These are phyloP conservation scores for Schwanniomyces vanrijiae DNA, from an alignment of 805 yeast genomes.

Conservation along the genomic window DNA sequence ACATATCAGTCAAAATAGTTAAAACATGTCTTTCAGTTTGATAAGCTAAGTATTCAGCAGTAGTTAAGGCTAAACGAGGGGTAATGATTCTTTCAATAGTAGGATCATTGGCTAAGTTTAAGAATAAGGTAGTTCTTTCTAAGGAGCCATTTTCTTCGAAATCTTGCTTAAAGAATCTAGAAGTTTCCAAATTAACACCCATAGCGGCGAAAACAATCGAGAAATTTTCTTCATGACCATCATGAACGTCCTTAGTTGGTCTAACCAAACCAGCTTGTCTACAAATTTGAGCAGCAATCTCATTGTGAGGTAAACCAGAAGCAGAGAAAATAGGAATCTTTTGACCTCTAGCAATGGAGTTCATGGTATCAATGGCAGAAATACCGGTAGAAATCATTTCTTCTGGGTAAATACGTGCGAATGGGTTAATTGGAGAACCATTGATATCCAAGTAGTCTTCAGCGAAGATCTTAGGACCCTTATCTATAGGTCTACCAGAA, in stretches of 20 bases:
- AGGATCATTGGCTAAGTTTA: slow-evolving; percentile 98
- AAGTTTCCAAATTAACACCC: slow-evolving; percentile 99
- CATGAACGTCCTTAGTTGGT: slow-evolving; percentile 99
- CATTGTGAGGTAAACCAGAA: slow-evolving; percentile 98
- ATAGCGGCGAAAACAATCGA: slow-evolving; percentile 99
- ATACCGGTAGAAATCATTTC: slow-evolving; percentile 99
- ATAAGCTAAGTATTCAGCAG: slow-evolving; percentile 97
- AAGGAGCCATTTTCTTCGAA: slow-evolving; percentile 98
- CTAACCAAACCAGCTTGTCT: slow-evolving; percentile 99
- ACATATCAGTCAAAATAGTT: slow-evolving; percentile 98
- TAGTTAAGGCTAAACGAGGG: slow-evolving; percentile 97
- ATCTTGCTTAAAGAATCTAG: slow-evolving; percentile 98
- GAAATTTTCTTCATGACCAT: slow-evolving; percentile 99
- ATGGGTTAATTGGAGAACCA: slow-evolving; percentile 98
- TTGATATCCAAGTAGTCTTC: slow-evolving; percentile 98
- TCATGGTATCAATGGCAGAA: slow-evolving; percentile 98
- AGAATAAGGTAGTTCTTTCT: slow-evolving; percentile 95
- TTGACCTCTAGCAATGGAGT: slow-evolving; percentile 99
- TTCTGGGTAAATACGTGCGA: slow-evolving; percentile 97
- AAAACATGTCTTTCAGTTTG: slow-evolving; percentile 99
- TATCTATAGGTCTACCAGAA: slow-evolving; percentile 97
- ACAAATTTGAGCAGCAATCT: slow-evolving; percentile 99
- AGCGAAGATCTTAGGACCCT: slow-evolving; percentile 97
- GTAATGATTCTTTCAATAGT: slow-evolving; percentile 99
- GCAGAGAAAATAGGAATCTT: slow-evolving; percentile 99